Conservation (phyloP, 768 basidiomycete species). For the Leccinum broughii region DNA sequence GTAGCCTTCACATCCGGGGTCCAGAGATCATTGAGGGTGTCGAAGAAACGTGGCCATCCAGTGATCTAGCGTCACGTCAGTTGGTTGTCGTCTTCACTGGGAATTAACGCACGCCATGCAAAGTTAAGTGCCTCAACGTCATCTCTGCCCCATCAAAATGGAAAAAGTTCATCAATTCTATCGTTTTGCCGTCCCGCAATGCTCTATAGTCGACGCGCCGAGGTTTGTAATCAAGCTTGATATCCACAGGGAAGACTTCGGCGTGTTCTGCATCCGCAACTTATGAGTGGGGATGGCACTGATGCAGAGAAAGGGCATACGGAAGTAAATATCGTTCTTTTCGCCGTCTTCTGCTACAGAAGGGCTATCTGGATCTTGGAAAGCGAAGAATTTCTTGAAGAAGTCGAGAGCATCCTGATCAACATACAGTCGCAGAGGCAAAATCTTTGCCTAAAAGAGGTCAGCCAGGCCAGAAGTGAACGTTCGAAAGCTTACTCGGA, state of each 20-base stretch:
- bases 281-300: conserved; percentile 8
- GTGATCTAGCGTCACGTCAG: conserved; percentile 63
- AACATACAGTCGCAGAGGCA: conserved; percentile 89
- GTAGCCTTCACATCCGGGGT: conserved; percentile 99
- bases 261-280: conserved; percentile 65
- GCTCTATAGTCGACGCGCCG: conserved; percentile 94
- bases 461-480: conserved; percentile 4
- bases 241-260: conserved; percentile 91
- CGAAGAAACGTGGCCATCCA: conserved; percentile 89
- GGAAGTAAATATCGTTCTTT: conserved; percentile 61
- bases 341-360: conserved; percentile 33
- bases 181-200: conserved; percentile 84
- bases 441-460: conserved; percentile 70
- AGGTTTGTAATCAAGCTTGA: conserved; percentile 98
- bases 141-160: conserved; percentile 99
- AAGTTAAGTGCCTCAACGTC: conserved; percentile 90
- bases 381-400: conserved; percentile 93
- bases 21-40: conserved; percentile 96
- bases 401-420: conserved; percentile 99
- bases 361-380: conserved; percentile 59
- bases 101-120: conserved; percentile 73
- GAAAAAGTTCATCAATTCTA: conserved; percentile 99
- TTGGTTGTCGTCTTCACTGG: neutral
- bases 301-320: conserved; percentile 41
- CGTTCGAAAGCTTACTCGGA: conserved; percentile 45